Base-by-base conservation (phyloP, 202 grass and related monocot genomes). In the Alloteropsis angusta region DNA sequence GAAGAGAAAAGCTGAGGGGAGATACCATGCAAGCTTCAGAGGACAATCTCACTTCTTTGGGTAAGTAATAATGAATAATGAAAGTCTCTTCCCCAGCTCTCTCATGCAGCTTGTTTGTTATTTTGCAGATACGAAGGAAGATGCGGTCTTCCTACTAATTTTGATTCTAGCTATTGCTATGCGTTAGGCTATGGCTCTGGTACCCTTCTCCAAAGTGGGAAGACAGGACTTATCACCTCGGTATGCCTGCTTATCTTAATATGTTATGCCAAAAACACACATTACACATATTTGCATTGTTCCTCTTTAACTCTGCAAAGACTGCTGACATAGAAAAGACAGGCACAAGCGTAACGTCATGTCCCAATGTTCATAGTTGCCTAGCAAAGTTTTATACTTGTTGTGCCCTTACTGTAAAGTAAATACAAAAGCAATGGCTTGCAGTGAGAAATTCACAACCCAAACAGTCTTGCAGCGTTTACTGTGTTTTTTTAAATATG, bases 31-130 rank as follows among this genome's bases (percentile, higher is more conserved):
- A 47, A 61, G 93, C 67, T 96, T 99, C 82, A 91, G 86, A 82
- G 92, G 96, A 26, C 92, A 99, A 60, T 89, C 96, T 81, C 92
- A 99, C 79, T 99, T 99, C 84, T 99, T 99, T 86, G 96, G 96
- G 96, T 99, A 88, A 70, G 67, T 43, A 74, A 54, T 56, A 21
- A 39, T 68, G 4, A 26, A 75, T 50, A 62, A 60, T 43, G 42
- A 50, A 60, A 43, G 49, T 71, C 7, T 78, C 14, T 43, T 16
- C 21, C n/a, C 9, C 26, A 10, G 11, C 32, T 3, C 13, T 35
- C 82, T 85, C 21, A 83, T 66, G 43, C 28, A 32, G 44, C 55
- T 60, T 30, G 25, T 56, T 30, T 67, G 23, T 82, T 12, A 88
- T 65, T 38, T 84, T 84, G 74, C 79, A 99, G 92, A 79, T 99